A percentile compares a stretch with the other conserved stretches of the same genome.
Conservation (phyloP, 2,329 filamentous ascomycete genomes). For the Myriangium duriaei region DNA sequence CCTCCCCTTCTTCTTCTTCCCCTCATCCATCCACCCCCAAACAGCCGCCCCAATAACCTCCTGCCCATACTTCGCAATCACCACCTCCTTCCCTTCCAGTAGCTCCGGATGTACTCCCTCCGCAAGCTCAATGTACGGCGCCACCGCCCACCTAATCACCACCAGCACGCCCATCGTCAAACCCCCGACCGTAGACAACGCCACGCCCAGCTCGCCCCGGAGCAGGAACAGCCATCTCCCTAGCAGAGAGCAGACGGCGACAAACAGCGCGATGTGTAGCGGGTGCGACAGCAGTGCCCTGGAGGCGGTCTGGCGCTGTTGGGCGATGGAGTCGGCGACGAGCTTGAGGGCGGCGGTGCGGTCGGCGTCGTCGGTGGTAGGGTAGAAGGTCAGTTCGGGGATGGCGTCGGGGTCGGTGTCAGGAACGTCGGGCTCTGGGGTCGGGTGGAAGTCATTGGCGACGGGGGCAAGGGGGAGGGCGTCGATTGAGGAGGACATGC, state of each 20-base stretch:
- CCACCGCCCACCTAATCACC: constrained; percentile 46
- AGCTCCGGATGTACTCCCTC: constrained; percentile 51
- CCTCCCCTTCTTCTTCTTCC: constrained; percentile 46
- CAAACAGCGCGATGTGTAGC: constrained; percentile 30
- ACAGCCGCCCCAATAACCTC: constrained; percentile 61
- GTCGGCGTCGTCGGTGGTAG: constrained; percentile 40
- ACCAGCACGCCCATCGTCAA: constrained; percentile 52
- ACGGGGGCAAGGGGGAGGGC: constrained; percentile 19
- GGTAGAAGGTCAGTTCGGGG: constrained; percentile 51
- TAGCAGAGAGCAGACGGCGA: constrained; percentile 27
- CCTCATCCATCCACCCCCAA: constrained; percentile 52
- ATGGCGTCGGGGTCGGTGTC: constrained; percentile 37
- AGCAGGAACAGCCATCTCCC: constrained; percentile 27
- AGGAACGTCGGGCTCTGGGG: constrained; percentile 23
- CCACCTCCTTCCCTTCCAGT: constrained; percentile 36
- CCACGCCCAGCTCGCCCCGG: constrained; percentile 39
- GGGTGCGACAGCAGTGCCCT: constrained; percentile 51
- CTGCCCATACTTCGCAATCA: constrained; percentile 55
- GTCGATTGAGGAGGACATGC: constrained; percentile 23
- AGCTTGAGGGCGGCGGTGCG: constrained; percentile 57
- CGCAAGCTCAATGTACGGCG: constrained; percentile 50
- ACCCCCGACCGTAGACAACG: constrained; percentile 47
- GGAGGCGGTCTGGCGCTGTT: constrained; percentile 62
- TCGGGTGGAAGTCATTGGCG: constrained; percentile 35
- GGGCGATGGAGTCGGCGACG: constrained; percentile 68